A percentile compares a stretch with the other conserved stretches of the same genome.
Conservation (phyloP, 768 basidiomycete species). For the Clathrus columnatus region DNA sequence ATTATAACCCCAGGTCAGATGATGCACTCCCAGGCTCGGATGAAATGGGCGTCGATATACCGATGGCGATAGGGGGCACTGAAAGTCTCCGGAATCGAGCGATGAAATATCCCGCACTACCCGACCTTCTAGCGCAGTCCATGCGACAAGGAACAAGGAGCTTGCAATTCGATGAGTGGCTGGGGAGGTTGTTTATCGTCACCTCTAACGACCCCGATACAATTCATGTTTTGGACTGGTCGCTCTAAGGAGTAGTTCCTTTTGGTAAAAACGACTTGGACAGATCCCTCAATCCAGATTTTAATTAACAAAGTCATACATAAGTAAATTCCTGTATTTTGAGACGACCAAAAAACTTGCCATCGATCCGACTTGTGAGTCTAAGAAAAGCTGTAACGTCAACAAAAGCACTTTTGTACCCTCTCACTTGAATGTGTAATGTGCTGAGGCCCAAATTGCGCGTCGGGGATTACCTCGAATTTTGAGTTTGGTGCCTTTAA, state of each 20-base stretch:
- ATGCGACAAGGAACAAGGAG: constrained; percentile 1
- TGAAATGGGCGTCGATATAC: neutral
- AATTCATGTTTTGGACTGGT: constrained; percentile 9
- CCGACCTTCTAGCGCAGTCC: neutral
- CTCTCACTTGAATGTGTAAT: no score
- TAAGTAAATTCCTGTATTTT: no score
- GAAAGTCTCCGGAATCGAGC: neutral
- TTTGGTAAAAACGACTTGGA: no score
- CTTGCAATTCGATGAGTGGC: constrained; percentile 10
- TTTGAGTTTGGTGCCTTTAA: no score
- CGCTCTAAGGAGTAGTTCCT: neutral
- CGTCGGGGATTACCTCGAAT: no score
- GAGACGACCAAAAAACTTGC: no score
- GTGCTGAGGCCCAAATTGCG: no score
- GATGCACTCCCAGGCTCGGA: neutral
- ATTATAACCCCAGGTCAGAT: neutral
- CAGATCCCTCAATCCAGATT: no score
- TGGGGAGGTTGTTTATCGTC: constrained; percentile 3
- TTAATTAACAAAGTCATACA: no score
- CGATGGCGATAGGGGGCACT: neutral
- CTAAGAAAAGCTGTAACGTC: no score
- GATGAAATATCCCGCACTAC: constrained; percentile 7
- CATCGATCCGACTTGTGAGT: no score
- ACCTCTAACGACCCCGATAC: neutral
- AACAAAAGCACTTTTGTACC: no score